Base-by-base conservation (phyloP, 2,329 filamentous ascomycete species). In the Boeremia lycopersici region DNA sequence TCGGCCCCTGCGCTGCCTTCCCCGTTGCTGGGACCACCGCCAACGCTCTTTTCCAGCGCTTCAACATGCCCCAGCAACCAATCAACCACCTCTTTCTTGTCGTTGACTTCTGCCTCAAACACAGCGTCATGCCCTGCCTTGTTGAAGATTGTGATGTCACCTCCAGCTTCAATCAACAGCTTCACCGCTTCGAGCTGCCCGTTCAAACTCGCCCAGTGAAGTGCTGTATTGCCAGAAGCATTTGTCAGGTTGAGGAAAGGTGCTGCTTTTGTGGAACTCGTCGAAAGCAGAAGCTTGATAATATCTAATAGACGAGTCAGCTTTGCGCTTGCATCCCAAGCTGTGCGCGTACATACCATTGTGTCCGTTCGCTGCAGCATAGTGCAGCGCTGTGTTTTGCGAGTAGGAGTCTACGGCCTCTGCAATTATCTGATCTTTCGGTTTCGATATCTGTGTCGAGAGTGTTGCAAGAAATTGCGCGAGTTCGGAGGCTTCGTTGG, bases 131-230 rank as follows among this genome's bases (percentile, higher is more conserved):
- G 90, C 26, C 96, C 92, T 42, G 89, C 89, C 70, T 88, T 85
- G 72, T 98, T 98, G 69, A 87, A 87, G 29, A 91, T 78, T 10
- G 86, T 86, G 4, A 92, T 87, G 54, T 91, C 88, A 1, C 92
- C 92, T 2, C 91, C 92, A 2, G 86, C 81, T 39, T 87, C 86
- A 2, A 96, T 81, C 11, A 99, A 82, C 0, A 86, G 77, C 78
- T 93, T 90, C 6, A 96, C 91, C 3, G 87, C 85, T 6, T 88
- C 84, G 3, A 98, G 79, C 68, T 97, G 93, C 1, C 93, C 93
- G 49, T 96, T 95, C 50, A 97, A 79, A 0, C 91, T 90, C 0
- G 93, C 93, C 93, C 93, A 98, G 77, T 99, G 95, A 53, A 99
- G 80, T 0, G 91, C 85, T 0, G 93, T 97, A 78, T 97, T 98